phyloP scores from a whole-genome alignment of 2,329 filamentous ascomycete species.

The Exophiala bonariae region DNA sequence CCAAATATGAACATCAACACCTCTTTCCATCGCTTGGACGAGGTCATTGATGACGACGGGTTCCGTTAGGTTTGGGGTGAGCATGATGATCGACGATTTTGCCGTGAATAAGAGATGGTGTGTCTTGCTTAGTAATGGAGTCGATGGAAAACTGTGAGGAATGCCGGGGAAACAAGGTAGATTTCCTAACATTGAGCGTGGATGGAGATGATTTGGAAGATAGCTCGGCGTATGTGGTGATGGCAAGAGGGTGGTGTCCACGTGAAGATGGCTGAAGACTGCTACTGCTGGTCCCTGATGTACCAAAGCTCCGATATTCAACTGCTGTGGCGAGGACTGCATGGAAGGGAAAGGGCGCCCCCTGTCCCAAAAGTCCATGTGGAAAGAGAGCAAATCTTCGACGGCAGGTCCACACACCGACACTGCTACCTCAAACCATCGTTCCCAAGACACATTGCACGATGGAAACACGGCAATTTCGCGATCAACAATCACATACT shows the following conservation, averaged over 20 bases:
- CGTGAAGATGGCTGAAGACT: neutral
- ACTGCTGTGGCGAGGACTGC: neutral
- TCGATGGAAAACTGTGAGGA: conserved; percentile 53
- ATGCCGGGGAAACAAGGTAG: conserved; percentile 37
- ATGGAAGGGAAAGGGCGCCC: conserved; percentile 6
- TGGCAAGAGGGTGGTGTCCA: conserved; percentile 26
- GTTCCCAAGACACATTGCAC: conserved; percentile 83
- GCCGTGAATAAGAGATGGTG: conserved; percentile 62
- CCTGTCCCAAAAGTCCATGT: conserved; percentile 65
- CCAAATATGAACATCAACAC: conserved; percentile 67
- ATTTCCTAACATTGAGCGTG: conserved; percentile 64
- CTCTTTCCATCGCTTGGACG: conserved; percentile 60
- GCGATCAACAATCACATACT: conserved; percentile 75
- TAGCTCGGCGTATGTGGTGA: conserved; percentile 57
- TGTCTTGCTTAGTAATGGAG: conserved; percentile 67
- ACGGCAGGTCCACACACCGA: conserved; percentile 65
- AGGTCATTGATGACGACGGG: conserved; percentile 63
- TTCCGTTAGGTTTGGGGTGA: conserved; percentile 77
- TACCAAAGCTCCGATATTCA: neutral
- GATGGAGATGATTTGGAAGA: conserved; percentile 72
- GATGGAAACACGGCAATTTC: conserved; percentile 68
- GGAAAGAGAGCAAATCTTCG: conserved; percentile 64
- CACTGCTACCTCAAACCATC: conserved; percentile 81
- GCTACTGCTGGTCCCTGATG: neutral
- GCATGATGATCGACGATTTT: conserved; percentile 61